These are phyloP conservation scores for Teratosphaeria nubilosa DNA, from an alignment of 2,329 filamentous ascomycete species.

Conservation along the genomic window DNA sequence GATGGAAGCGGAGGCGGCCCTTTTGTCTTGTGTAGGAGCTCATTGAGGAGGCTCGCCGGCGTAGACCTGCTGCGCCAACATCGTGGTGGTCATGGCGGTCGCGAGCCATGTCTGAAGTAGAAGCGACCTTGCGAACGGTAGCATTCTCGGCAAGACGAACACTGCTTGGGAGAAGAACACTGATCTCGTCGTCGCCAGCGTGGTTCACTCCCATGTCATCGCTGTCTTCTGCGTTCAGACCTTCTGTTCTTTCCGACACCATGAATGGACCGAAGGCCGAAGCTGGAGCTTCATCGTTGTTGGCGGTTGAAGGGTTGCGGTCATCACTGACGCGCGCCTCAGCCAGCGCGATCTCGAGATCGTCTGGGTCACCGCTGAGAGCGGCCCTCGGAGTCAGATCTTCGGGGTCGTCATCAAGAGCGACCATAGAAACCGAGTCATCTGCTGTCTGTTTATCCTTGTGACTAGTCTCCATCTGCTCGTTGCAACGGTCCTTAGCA, in stretches of 20 bases:
- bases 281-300: neutral
- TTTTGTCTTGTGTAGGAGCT: slow-evolving; percentile 1
- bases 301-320: neutral
- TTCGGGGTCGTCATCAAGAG: neutral
- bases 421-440: neutral
- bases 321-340: neutral
- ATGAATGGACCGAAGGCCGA: neutral
- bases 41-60: slow-evolving; percentile 6
- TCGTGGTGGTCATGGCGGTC: neutral
- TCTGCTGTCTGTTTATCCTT: neutral
- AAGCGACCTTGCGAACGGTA: neutral
- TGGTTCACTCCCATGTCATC: neutral
- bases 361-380: neutral
- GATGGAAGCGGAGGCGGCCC: neutral
- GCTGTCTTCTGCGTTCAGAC: neutral
- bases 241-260: neutral
- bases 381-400: neutral
- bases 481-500: neutral
- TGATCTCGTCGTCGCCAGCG: neutral
- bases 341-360: neutral
- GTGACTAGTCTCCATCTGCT: neutral
- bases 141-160: neutral
- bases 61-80: neutral
- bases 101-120: neutral
- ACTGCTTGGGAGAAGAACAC: neutral